Conservation (phyloP, 179 eudicot species). For the Silene coronaria region DNA sequence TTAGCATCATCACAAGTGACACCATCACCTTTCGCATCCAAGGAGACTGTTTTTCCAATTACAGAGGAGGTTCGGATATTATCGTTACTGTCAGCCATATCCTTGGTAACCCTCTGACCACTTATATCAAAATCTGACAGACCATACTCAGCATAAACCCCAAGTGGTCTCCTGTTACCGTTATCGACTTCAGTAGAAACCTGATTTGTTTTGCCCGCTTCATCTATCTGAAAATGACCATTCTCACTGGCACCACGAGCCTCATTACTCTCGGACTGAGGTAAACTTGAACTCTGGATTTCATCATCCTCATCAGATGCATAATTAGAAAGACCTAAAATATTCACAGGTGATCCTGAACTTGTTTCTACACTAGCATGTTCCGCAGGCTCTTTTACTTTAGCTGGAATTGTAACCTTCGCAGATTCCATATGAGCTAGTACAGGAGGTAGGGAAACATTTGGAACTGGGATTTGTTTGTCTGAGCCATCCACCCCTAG, state of each 20-base stretch:
- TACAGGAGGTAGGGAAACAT: slow-evolving; percentile 31
- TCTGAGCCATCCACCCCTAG: slow-evolving; percentile 24
- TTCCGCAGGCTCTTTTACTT: slow-evolving; percentile 42
- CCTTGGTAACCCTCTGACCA: slow-evolving; percentile 25
- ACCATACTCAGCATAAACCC: slow-evolving; percentile 22
- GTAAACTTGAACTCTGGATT: slow-evolving; percentile 30
- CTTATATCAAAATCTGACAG: slow-evolving; percentile 14
- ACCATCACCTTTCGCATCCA: neutral
- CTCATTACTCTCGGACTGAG: slow-evolving; percentile 19
- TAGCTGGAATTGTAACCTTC: slow-evolving; percentile 51
- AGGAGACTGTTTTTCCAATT: neutral
- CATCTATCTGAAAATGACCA: slow-evolving; percentile 33
- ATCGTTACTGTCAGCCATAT: slow-evolving; percentile 15
- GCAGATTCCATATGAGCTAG: slow-evolving; percentile 53
- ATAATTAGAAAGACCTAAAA: slow-evolving; percentile 84
- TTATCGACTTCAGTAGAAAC: slow-evolving; percentile 26
- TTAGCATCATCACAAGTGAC: slow-evolving; percentile 18
- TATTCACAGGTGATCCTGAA: slow-evolving; percentile 59
- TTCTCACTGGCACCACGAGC: slow-evolving; percentile 30
- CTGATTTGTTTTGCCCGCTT: slow-evolving; percentile 18
- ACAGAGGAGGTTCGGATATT: neutral
- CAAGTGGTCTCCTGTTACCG: slow-evolving; percentile 26
- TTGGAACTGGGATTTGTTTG: slow-evolving; percentile 23
- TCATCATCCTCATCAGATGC: slow-evolving; percentile 69
- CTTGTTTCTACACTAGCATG: slow-evolving; percentile 53